These are phyloP conservation scores for Pistacia integerrima DNA, from an alignment of 345 rosid species.

Conservation along the genomic window DNA sequence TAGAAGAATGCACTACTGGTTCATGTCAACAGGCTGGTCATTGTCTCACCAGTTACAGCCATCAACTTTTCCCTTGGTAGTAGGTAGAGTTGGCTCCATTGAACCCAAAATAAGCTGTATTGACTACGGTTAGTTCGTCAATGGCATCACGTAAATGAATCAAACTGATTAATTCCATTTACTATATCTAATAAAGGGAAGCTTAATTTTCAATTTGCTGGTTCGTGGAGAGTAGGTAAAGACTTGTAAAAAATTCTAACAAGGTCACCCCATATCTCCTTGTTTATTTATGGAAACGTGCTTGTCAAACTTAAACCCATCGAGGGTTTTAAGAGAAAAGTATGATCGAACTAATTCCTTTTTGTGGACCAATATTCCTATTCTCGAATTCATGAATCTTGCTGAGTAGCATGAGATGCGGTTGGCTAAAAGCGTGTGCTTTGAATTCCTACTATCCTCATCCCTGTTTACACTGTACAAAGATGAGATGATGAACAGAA, in stretches of 20 bases:
- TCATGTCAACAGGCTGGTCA: background rate
- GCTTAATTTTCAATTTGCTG: background rate
- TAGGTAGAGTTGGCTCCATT: slow-evolving; percentile 6
- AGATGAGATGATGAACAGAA: too few relatives aligned
- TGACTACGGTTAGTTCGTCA: background rate
- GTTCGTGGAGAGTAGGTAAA: background rate
- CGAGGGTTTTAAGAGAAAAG: background rate
- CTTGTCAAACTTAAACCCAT: background rate
- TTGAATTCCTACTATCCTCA: too few relatives aligned
- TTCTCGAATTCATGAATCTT: background rate
- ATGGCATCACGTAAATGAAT: background rate
- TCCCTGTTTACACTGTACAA: too few relatives aligned
- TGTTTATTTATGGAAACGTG: background rate
- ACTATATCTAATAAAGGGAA: too few relatives aligned
- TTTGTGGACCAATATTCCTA: background rate
- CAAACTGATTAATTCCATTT: background rate
- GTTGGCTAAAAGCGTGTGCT: too few relatives aligned
- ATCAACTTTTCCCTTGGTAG: background rate
- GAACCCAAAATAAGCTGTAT: background rate
- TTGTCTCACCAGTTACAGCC: slow-evolving; percentile 13
- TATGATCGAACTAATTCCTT: background rate
- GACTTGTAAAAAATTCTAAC: slow-evolving; percentile 4
- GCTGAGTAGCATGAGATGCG: too few relatives aligned
- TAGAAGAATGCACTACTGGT: background rate
- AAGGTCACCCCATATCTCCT: background rate